Evolutionary conservation across 176 grass and related monocot genomes (phyloP).

Genomic region (Panicum miliaceum): DNA sequence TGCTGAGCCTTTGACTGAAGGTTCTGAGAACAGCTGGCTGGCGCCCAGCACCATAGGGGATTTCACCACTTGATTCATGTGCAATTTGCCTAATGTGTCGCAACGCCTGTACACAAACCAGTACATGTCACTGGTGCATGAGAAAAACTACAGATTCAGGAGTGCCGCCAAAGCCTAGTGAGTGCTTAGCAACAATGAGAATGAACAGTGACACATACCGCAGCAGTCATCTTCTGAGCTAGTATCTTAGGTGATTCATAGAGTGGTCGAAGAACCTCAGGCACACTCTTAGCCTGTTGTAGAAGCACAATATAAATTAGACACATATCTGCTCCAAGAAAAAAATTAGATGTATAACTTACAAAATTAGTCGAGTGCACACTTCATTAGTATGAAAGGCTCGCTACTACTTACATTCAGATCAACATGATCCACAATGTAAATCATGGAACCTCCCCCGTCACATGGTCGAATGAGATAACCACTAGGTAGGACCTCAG

Average conservation of each 20-base stretch:
- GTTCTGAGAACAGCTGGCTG: conserved; percentile 83
- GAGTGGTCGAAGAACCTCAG: conserved; percentile 85
- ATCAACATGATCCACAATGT: conserved; percentile 99
- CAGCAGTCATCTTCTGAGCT: conserved; percentile 90
- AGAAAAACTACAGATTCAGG: not conserved
- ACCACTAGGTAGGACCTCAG: conserved; percentile 88
- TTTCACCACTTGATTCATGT: conserved; percentile 86
- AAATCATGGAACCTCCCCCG: conserved; percentile 98
- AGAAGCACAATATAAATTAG: conserved; percentile 4
- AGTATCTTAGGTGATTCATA: conserved; percentile 95
- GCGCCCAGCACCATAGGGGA: conserved; percentile 69
- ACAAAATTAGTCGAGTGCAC: not conserved
- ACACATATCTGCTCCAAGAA: not conserved
- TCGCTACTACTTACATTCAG: conserved; percentile 74
- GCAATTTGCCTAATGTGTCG: conserved; percentile 88
- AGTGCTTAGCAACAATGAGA: not conserved
- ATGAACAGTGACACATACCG: conserved; percentile 56
- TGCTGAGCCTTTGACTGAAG: conserved; percentile 93
- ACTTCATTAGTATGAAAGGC: not conserved
- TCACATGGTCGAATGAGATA: conserved; percentile 97
- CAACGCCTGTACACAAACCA: conserved; percentile 63
- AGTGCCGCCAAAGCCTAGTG: not conserved
- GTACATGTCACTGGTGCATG: not conserved
- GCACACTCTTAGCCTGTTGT: conserved; percentile 82
- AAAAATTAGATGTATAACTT: not conserved